These are phyloP conservation scores for Coemansia sp. DNA, from an alignment of 192 early-diverging fungal genomes.

Conservation along the genomic window DNA sequence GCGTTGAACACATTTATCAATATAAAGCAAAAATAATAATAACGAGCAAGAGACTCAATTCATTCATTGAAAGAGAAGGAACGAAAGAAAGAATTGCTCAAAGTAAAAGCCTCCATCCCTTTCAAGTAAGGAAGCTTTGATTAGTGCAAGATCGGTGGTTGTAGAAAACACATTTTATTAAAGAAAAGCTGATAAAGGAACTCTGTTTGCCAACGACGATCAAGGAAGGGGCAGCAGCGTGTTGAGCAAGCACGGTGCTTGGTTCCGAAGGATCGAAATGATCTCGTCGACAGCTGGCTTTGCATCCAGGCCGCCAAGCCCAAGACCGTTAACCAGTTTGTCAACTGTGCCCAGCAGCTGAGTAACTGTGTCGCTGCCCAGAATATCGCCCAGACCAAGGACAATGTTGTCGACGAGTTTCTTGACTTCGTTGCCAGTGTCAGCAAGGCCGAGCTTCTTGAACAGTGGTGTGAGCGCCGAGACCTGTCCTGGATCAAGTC, in stretches of 20 bases:
- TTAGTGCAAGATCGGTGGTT: background rate
- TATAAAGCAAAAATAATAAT: background rate
- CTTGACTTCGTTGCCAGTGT: constrained; percentile 49
- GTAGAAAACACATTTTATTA: constrained; percentile 2
- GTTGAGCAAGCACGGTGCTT: constrained; percentile 48
- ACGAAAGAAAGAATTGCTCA: background rate
- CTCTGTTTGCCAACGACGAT: background rate
- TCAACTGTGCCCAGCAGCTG: constrained; percentile 36
- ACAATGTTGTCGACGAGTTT: constrained; percentile 44
- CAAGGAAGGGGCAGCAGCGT: constrained; percentile 42
- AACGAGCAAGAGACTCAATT: background rate
- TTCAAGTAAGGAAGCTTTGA: too few species aligned
- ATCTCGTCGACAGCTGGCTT: constrained; percentile 41
- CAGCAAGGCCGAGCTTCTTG: constrained; percentile 43
- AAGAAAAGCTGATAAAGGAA: background rate
- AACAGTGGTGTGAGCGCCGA: constrained; percentile 41
- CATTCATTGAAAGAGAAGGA: background rate
- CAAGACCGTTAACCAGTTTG: constrained; percentile 32
- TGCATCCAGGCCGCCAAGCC: constrained; percentile 42
- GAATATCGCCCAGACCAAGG: constrained; percentile 34
- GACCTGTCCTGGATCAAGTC: constrained; percentile 21
- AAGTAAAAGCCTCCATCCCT: too few species aligned
- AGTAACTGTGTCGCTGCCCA: constrained; percentile 26
- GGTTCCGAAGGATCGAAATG: constrained; percentile 39
- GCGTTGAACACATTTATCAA: background rate